Base-by-base conservation (phyloP, 805 yeast genomes). In the Saccharomycopsis sp. region DNA sequence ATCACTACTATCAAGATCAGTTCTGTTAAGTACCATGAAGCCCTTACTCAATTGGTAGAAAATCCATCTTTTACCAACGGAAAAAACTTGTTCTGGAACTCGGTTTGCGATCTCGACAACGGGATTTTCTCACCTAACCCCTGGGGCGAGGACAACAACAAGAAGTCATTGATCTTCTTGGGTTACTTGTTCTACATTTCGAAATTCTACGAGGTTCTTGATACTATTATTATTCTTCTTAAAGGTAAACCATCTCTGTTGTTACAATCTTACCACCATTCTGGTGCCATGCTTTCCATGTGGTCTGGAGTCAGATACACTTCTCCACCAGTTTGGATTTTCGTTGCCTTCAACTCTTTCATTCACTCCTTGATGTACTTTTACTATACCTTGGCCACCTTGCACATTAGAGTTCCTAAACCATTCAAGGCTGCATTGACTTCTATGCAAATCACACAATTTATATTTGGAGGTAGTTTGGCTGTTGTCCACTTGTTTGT, bases 211-310 rank as follows among this genome's bases (percentile, higher is more conserved):
- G 91, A 86, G 70, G 85, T 86, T 50, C 64, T 86, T 17, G 91
- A 86, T 70, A 86, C 91, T 2, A 69, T 80, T 41, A 82, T 86
- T 64, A 86, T 86, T 58, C 73, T 86, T 57, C 73, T 84, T 59
- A 86, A 86, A 70, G 91, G 91, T 50, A 77, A 78, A 68, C 86
- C 83, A 15, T 80, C 87, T 14, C 80, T 86, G 3, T 72, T 86
- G 58, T 74, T 86, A 66, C 91, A 86, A 70, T 81, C 87, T 58
- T 86, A 86, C 71, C 91, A 86, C 68, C 91, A 86, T 69, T 80
- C 90, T 3, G 91, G 91, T 24, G 91, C 91, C 54, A 86, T 86
- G 83, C 73, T 86, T 71, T 84, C 88, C 60, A 86, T 86, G 91
- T 86, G 90, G 90, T 80, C 87, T 5, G 91, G 91, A 1, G 80